Percentiles rank a stretch among this genome's conserved stretches.
These are phyloP conservation scores for Cunninghamia lanceolata DNA, from an alignment of 75 land plant genomes.

Conservation along the genomic window DNA sequence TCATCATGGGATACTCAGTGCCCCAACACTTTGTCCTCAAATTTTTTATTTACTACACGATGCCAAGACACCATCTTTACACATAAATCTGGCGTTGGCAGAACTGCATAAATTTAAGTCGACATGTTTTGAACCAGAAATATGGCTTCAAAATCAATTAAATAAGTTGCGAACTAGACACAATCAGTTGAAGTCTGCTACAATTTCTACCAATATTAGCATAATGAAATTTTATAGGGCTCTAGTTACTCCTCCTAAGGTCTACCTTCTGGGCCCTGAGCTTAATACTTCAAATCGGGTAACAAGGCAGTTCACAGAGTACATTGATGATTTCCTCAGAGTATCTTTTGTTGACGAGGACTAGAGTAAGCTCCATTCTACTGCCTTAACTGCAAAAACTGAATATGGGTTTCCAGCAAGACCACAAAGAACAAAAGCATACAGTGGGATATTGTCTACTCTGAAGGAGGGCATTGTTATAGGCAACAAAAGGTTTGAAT, in stretches of 20 bases:
- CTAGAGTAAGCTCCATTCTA: slow-evolving; percentile 45
- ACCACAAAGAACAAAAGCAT: slow-evolving; percentile 43
- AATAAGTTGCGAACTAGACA: too few species aligned
- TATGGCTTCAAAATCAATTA: too few species aligned
- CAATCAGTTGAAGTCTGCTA: too few species aligned
- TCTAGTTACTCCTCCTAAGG: slow-evolving; percentile 72
- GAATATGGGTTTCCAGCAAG: slow-evolving; percentile 32
- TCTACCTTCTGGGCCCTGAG: slow-evolving; percentile 85
- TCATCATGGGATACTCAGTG: slow-evolving; percentile 53
- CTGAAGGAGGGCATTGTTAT: slow-evolving; percentile 57
- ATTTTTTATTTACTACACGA: slow-evolving; percentile 51
- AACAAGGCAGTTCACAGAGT: slow-evolving; percentile 43
- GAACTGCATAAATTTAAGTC: slow-evolving; percentile 38
- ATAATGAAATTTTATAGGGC: slow-evolving; percentile 58
- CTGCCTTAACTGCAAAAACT: slow-evolving; percentile 29
- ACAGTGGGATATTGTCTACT: slow-evolving; percentile 45
- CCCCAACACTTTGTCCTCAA: slow-evolving; percentile 41
- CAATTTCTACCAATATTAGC: slow-evolving; percentile 33
- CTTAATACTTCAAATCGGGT: slow-evolving; percentile 76
- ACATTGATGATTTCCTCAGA: slow-evolving; percentile 71
- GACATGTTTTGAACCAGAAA: slow-evolving; percentile 55
- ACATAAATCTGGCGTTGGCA: slow-evolving; percentile 49
- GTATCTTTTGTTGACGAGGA: slow-evolving; percentile 90
- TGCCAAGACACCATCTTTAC: background rate
- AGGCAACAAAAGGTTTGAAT: slow-evolving; percentile 69